Conservation (phyloP, 2,329 filamentous ascomycete genomes). For the Moelleriella libera region DNA sequence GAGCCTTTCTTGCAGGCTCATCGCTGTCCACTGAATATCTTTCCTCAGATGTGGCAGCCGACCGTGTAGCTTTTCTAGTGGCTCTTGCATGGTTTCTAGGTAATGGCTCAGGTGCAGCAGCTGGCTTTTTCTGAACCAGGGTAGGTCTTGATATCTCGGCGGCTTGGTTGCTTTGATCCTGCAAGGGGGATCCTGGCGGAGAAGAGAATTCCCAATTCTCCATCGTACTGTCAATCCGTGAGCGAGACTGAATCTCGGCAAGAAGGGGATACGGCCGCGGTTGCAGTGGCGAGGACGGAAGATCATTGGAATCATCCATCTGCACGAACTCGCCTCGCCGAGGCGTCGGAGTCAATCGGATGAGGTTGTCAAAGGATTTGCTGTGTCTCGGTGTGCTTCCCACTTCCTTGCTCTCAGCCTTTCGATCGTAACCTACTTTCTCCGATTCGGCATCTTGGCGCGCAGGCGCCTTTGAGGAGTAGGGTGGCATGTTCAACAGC, state of each 20-base stretch:
- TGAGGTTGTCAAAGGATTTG: slow-evolving; percentile 32
- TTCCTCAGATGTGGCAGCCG: background rate
- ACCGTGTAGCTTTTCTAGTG: background rate
- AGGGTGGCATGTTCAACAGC: slow-evolving; percentile 54
- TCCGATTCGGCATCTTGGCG: slow-evolving; percentile 7
- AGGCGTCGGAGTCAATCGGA: slow-evolving; percentile 47
- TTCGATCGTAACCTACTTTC: slow-evolving; percentile 3
- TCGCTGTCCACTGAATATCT: background rate
- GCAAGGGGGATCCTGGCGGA: slow-evolving; percentile 36
- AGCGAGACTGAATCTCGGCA: slow-evolving; percentile 36
- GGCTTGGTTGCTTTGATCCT: slow-evolving; percentile 12
- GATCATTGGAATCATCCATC: slow-evolving; percentile 35
- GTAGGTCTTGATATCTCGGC: slow-evolving; percentile 3
- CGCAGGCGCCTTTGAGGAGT: slow-evolving; percentile 14
- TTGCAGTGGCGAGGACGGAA: slow-evolving; percentile 44
- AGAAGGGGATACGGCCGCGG: slow-evolving; percentile 36
- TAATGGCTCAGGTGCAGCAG: slow-evolving; percentile 2
- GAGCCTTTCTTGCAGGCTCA: background rate
- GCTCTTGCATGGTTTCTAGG: background rate
- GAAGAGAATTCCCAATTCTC: slow-evolving; percentile 43
- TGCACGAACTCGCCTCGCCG: slow-evolving; percentile 36
- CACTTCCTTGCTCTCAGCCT: slow-evolving; percentile 12
- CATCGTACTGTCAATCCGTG: slow-evolving; percentile 17
- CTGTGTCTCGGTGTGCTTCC: slow-evolving; percentile 31
- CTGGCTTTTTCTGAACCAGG: too few relatives aligned